Conservation (phyloP, 2,329 filamentous ascomycete genomes). For the Trichoderma cornu-damae region DNA sequence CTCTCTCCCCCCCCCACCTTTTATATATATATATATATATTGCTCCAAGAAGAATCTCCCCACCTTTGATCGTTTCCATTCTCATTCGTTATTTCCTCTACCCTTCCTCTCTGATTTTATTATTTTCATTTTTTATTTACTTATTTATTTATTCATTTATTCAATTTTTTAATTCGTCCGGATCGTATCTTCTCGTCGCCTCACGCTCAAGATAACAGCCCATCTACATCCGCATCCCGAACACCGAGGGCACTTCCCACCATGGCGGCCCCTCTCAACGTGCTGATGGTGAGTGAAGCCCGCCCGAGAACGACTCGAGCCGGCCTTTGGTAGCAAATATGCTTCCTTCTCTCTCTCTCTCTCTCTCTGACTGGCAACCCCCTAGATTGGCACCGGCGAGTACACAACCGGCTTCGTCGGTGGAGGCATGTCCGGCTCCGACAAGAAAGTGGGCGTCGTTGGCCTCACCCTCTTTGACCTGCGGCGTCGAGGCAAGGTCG, state of each 20-base stretch:
- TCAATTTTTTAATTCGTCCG: too few species aligned
- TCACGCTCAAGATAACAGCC: not conserved
- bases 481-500: constrained; percentile 81
- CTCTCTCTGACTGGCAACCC: not conserved
- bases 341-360: not conserved
- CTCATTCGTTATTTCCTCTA: too few species aligned
- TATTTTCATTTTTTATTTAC: not conserved
- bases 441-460: constrained; percentile 95
- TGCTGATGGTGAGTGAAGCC: constrained; percentile 57
- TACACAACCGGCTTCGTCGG: constrained; percentile 95
- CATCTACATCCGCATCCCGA: not conserved
- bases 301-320: not conserved
- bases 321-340: not conserved
- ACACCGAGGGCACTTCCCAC: constrained; percentile 13
- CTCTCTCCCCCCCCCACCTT: too few species aligned
- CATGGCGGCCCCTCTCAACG: constrained; percentile 58
- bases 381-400: constrained; percentile 80
- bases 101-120: too few species aligned
- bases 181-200: not conserved
- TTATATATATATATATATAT: too few species aligned
- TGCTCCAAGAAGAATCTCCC: too few species aligned
- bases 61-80: too few species aligned
- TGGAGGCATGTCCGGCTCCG: constrained; percentile 73
- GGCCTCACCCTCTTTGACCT: constrained; percentile 86
- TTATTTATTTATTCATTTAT: not conserved